Evolutionary conservation across 164 flowering plant genomes (phyloP).

Genomic region (Macadamia tetraphylla): DNA sequence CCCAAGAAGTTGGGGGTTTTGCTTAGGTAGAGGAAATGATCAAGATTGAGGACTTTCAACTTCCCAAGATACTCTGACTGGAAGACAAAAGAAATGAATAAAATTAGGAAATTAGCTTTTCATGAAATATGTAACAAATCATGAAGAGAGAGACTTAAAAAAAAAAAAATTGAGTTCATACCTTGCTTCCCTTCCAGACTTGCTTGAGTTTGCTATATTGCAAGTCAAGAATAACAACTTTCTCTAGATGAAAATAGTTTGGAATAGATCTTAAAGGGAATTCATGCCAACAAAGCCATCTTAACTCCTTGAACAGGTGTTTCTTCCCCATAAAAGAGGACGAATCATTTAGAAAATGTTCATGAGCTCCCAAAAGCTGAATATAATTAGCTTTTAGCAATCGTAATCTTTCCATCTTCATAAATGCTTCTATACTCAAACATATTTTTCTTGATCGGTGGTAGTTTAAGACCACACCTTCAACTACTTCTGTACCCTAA

Average conservation of each 20-base stretch:
- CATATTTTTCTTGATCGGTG: background rate
- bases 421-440: conserved; percentile 8
- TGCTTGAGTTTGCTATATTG: conserved; percentile 7
- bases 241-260: background rate
- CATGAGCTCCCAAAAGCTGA: background rate
- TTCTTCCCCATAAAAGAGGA: background rate
- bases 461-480: conserved; percentile 1
- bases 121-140: background rate
- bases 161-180: background rate
- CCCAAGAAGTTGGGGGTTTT: no score
- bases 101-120: background rate
- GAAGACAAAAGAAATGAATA: background rate
- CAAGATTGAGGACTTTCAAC: no score
- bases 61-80: no score
- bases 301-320: conserved; percentile 6
- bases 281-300: conserved; percentile 17
- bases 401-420: conserved; percentile 12
- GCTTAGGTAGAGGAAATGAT: no score
- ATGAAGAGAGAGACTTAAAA: background rate
- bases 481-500: conserved; percentile 8
- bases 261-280: conserved; percentile 14
- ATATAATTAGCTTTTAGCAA: conserved; percentile 8
- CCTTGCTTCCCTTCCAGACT: background rate
- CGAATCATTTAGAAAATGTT: no score
- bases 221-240: conserved; percentile 16